Conservation (phyloP, 139 green algal species). For the Desmodesmus armatus region DNA sequence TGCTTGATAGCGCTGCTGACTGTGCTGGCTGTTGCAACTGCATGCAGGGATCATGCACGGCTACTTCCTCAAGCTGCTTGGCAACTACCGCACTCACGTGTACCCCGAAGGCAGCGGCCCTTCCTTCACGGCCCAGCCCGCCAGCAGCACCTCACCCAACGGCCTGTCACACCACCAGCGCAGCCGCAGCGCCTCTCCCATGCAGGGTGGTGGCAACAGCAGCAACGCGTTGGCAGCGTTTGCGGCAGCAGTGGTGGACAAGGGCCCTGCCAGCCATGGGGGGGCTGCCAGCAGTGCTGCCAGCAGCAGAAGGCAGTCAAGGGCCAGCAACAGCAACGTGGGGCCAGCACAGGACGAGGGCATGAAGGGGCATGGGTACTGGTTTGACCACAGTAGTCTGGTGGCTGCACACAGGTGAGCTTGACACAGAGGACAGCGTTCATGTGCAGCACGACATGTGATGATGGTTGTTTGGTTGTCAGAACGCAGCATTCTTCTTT, state of each 20-base stretch:
- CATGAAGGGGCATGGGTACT: slow-evolving; percentile 53
- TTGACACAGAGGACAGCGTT: background rate
- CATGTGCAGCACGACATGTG: too few relatives aligned
- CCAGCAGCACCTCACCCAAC: background rate
- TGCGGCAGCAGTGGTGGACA: slow-evolving; percentile 5
- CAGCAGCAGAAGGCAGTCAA: background rate
- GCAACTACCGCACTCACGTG: slow-evolving; percentile 67
- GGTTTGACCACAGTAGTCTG: slow-evolving; percentile 75
- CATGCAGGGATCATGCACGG: slow-evolving; percentile 70
- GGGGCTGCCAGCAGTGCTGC: background rate
- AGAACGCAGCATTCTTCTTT: too few relatives aligned
- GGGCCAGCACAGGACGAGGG: background rate
- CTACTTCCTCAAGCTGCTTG: slow-evolving; percentile 75
- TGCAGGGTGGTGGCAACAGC: background rate
- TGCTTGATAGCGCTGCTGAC: too few relatives aligned
- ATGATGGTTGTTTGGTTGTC: background rate
- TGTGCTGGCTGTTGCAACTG: too few relatives aligned
- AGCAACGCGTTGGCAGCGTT: background rate
- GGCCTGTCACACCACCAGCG: too few relatives aligned
- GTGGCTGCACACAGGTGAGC: slow-evolving; percentile 56
- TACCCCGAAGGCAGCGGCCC: slow-evolving; percentile 37
- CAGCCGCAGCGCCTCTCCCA: background rate
- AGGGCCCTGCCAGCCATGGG: background rate
- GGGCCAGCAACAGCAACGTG: background rate
- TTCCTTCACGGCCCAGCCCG: slow-evolving; percentile 3